These are phyloP conservation scores for Vanderwaltozyma yarrowii DNA, from an alignment of 805 yeast genomes.

Conservation along the genomic window DNA sequence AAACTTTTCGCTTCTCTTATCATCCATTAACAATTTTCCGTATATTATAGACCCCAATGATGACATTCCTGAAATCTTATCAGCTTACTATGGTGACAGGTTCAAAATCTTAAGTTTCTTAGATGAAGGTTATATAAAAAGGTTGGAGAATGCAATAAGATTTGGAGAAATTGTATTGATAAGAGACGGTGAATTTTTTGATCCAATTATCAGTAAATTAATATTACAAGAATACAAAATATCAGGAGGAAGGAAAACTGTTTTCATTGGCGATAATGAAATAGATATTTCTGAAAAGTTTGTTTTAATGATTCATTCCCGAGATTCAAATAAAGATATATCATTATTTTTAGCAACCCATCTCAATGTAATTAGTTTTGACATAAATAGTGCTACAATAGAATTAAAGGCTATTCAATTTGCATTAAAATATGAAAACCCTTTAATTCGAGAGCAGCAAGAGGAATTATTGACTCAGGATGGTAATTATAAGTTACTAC, in stretches of 20 bases:
- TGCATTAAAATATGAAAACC: conserved; percentile 44
- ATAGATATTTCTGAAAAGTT: conserved; percentile 62
- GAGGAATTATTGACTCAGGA: conserved; percentile 43
- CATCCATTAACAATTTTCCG: conserved; percentile 33
- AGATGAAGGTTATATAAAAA: conserved; percentile 54
- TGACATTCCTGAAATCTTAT: conserved; percentile 34
- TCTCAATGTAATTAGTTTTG: conserved; percentile 56
- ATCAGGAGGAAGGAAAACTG: conserved; percentile 60
- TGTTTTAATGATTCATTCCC: conserved; percentile 48
- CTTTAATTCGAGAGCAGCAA: conserved; percentile 57
- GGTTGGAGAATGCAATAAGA: conserved; percentile 67
- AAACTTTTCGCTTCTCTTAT: conserved; percentile 45
- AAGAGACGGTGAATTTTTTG: conserved; percentile 70
- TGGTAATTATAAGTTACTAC: conserved; percentile 45
- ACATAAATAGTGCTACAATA: conserved; percentile 58
- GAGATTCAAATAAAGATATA: conserved; percentile 39
- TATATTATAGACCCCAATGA: conserved; percentile 68
- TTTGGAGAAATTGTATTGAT: conserved; percentile 73
- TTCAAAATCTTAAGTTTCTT: conserved; percentile 57
- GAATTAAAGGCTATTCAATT: conserved; percentile 52
- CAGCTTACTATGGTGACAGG: conserved; percentile 23
- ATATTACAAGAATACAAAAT: conserved; percentile 47
- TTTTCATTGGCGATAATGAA: conserved; percentile 50
- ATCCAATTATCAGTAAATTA: conserved; percentile 60
- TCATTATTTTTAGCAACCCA: conserved; percentile 53